Evolutionary conservation across 225 moss, liverwort and hornwort species (phyloP), one percentile per base, ranked within the genome.

Genomic region (Straminergon stramineum): DNA sequence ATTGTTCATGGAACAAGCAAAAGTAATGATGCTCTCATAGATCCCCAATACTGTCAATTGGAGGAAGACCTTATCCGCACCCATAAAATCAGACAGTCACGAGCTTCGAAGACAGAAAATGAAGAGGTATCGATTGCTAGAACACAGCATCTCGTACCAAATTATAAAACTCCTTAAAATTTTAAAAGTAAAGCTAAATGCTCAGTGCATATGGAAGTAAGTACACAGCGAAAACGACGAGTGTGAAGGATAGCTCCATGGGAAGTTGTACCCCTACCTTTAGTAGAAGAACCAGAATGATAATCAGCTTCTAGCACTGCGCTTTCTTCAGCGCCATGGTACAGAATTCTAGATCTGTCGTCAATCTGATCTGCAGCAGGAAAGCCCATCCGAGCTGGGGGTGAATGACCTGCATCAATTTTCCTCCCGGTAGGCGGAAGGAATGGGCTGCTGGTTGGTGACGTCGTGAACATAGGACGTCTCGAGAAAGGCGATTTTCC

Each of bases 361-460:
- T 96, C 95, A 87, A 90, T 81, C 64, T 92, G 92, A 68, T 95
- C 93, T 90, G 90, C 71, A 69, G 93, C 92, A 85, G 94, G 93
- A 87, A 95, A 90, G 75, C 93, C 93, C 93, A 90, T 92, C 70
- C 91, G 91, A 76, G 88, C 87, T 68, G 95, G 93, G 82, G 98
- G 95, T 67, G 95, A 94, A 83, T 93, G 89, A 84, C 88, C 96
- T 31, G 91, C 86, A 79, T 88, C 89, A 16, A 89, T 86, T 90
- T 96, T 97, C 84, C 92, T 92, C 51, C 92, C 95, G 15, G 88
- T 91, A n/a, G 95, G 97, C 60, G 95, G 94, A 79, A 95, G 95
- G 20, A 95, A 94, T 71, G 96, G 90, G 78, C 97, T 96, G 89
- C 92, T 92, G 43, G 95, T 89, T 62, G 95, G 94, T 28, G 96